phyloP scores from a whole-genome alignment of 805 yeast genomes.

The Candida xiaguanensis region DNA sequence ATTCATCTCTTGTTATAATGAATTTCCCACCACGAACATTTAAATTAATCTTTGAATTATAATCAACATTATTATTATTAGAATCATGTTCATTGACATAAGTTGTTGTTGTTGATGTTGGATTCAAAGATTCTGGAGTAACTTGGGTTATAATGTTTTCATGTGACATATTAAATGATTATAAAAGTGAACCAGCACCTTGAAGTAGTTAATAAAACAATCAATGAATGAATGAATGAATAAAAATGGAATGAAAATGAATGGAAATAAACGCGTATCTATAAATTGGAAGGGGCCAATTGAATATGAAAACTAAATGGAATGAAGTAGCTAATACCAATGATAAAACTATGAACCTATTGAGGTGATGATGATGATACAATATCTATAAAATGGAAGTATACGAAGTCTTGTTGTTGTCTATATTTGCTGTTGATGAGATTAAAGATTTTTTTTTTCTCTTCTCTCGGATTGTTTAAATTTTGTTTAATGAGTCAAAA shows the following conservation, averaged over 20 bases:
- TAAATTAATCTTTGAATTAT: constrained; percentile 67
- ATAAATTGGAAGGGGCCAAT: neutral
- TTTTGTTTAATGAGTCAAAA: neutral
- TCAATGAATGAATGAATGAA: neutral
- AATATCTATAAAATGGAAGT: too few relatives aligned
- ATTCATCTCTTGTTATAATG: constrained; percentile 79
- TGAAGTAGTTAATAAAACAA: neutral
- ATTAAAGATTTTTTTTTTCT: neutral
- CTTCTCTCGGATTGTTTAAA: neutral
- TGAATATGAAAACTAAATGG: too few relatives aligned
- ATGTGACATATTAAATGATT: constrained; percentile 29
- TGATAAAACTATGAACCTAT: too few relatives aligned
- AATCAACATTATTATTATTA: constrained; percentile 40
- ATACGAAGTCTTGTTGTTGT: too few relatives aligned
- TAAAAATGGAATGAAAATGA: too few relatives aligned
- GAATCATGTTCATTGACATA: constrained; percentile 11
- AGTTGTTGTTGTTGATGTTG: constrained; percentile 6
- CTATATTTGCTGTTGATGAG: neutral
- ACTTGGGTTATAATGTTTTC: constrained; percentile 72
- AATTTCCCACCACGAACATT: constrained; percentile 73
- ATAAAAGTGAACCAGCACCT: constrained; percentile 6
- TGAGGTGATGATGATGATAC: too few relatives aligned
- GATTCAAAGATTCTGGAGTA: constrained; percentile 32
- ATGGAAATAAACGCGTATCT: neutral
- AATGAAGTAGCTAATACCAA: too few relatives aligned